Evolutionary conservation across 768 basidiomycete species (phyloP), one percentile per base, ranked within the genome.

Genomic region (Cystobasidium onofrii): DNA sequence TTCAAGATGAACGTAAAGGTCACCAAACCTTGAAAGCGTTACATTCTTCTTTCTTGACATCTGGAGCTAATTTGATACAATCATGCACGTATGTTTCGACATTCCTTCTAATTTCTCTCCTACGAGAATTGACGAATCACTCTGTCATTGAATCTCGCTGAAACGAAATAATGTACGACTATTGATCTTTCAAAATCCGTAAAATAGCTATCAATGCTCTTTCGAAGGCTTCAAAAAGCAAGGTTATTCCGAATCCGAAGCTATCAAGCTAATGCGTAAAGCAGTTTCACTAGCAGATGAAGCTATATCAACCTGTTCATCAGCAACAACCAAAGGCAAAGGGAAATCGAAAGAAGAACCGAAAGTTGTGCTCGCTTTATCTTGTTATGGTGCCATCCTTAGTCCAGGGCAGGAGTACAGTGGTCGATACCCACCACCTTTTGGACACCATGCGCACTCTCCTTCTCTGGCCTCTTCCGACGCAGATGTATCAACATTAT

Each of bases 381-480:
- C 66, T 12, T 69, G 66, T 43, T 69, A 69, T 31, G 66, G 66
- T 3, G 66, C 66, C 23, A 69, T 54, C 10, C 33, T 44, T 46
- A 50, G 39, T 52, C 66, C 66, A 3, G 66, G 66, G 4, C 44
- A 69, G 41, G 66, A 69, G 27, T 69, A 69, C 23, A 52, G 34
- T 12, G 66, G 66, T 7, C 31, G 20, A 3, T 69, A 69, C 27
- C 66, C 66, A 50, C 31, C 41, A 13, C 66, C 66, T 3, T 69
- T 12, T 29, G 66, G 66, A 2, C 46, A 17, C 25, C 44, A 44
- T 33, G 13, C 66, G 4, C 50, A 46, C 39, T 39, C 39, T 3
- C 46, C 9, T 44, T 17, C 46, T 60, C 2, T 15, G 29, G 27
- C 57, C 6, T 34, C 57, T 2, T 15, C 27, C 31, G 29, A 20